These are phyloP conservation scores for Auriscalpium microsporum DNA, from an alignment of 768 basidiomycete genomes.

Conservation along the genomic window DNA sequence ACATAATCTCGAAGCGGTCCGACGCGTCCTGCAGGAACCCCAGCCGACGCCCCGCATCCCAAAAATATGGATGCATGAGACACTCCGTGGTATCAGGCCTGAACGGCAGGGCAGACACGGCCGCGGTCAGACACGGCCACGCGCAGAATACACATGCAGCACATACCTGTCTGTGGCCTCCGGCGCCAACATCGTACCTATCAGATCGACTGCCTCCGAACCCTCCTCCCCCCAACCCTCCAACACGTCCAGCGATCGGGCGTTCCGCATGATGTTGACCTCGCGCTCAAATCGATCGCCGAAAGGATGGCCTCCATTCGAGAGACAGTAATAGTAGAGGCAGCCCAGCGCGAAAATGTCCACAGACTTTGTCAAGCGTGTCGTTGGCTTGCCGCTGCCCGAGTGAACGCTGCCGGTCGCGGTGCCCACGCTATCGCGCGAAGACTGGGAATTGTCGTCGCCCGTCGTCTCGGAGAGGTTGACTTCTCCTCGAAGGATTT, in stretches of 20 bases:
- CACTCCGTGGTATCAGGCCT: constrained; percentile 88
- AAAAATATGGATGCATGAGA: constrained; percentile 93
- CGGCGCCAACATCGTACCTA: constrained; percentile 67
- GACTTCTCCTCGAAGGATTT: constrained; percentile 90
- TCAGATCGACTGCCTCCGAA: constrained; percentile 79
- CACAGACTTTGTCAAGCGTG: constrained; percentile 82
- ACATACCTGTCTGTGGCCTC: constrained; percentile 68
- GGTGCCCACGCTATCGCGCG: constrained; percentile 54
- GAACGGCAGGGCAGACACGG: constrained; percentile 5
- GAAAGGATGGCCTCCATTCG: constrained; percentile 87
- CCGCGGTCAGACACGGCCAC: constrained; percentile 4
- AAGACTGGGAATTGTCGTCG: constrained; percentile 60
- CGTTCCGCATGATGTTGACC: constrained; percentile 83
- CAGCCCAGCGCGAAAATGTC: constrained; percentile 97
- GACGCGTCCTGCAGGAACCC: constrained; percentile 97
- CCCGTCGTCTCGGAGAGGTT: constrained; percentile 70
- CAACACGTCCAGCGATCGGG: constrained; percentile 60
- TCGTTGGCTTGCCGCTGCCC: constrained; percentile 40
- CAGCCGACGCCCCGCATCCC: constrained; percentile 79
- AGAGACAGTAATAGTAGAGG: constrained; percentile 88
- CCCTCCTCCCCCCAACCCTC: constrained; percentile 89
- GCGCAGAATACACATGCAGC: background rate
- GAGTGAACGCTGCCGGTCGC: constrained; percentile 29
- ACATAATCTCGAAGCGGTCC: constrained; percentile 97
- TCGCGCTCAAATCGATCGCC: constrained; percentile 92